Percentiles rank a stretch among this genome's conserved stretches.
phyloP scores from a whole-genome alignment of 2,329 filamentous ascomycete species.

The Fusarium stilboides region DNA sequence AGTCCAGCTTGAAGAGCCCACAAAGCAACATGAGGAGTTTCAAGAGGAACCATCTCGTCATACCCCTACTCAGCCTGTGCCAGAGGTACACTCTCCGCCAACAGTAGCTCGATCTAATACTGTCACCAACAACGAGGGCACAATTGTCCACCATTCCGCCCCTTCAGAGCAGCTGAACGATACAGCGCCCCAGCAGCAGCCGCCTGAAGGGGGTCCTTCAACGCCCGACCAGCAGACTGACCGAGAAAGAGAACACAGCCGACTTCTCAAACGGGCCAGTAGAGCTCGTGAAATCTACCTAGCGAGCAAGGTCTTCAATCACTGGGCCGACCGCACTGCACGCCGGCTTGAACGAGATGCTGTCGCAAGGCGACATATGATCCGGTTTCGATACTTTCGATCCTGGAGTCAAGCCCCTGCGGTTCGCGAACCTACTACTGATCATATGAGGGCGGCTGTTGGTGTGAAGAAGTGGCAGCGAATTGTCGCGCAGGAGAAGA shows the following conservation, averaged over 20 bases:
- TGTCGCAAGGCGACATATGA: conserved; percentile 78
- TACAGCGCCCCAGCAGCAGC: conserved; percentile 8
- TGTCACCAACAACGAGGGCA: conserved; percentile 18
- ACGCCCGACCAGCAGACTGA: conserved; percentile 24
- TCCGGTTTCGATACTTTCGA: conserved; percentile 67
- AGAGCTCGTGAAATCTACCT: conserved; percentile 77
- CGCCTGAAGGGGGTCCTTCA: conserved; percentile 16
- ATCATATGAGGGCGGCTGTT: conserved; percentile 51
- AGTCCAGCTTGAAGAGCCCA: conserved; percentile 6
- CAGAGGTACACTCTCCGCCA: conserved; percentile 12
- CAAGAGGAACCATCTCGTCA: conserved; percentile 15
- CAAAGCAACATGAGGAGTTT: background rate
- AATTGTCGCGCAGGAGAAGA: conserved; percentile 48
- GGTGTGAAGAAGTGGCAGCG: conserved; percentile 56
- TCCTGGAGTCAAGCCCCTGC: conserved; percentile 56
- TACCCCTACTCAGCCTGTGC: background rate
- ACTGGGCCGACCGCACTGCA: conserved; percentile 76
- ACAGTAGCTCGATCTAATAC: conserved; percentile 10
- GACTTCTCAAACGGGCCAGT: conserved; percentile 66
- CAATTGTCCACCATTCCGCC: conserved; percentile 14
- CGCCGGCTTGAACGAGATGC: conserved; percentile 77
- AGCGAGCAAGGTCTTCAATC: conserved; percentile 57
- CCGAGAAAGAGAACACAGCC: conserved; percentile 38
- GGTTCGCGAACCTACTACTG: conserved; percentile 49
- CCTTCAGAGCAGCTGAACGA: conserved; percentile 12